Evolutionary conservation across 1,139 yeast genomes (phyloP).

Genomic region (Magnusiomyces tetraspermus): DNA sequence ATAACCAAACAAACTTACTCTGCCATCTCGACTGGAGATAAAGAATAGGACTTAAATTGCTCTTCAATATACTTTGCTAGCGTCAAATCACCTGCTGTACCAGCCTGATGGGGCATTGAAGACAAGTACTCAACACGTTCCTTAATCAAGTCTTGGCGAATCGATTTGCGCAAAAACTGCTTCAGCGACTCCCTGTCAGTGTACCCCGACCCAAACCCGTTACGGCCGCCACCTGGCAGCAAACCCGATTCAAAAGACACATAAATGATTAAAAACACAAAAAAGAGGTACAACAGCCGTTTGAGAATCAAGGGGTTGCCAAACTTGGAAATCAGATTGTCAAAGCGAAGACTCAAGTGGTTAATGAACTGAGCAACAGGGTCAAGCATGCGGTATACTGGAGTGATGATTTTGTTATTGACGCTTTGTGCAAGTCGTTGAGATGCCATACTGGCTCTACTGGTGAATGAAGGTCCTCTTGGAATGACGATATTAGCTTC

Average conservation of each 20-base stretch:
- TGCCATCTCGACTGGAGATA: conserved; percentile 41
- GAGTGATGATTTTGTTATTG: conserved; percentile 40
- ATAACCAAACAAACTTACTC: conserved; percentile 21
- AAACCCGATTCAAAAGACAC: conserved; percentile 49
- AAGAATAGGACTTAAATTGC: conserved; percentile 48
- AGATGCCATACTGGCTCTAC: conserved; percentile 24
- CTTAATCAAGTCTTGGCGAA: conserved; percentile 52
- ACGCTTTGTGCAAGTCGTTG: conserved; percentile 32
- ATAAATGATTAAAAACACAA: conserved; percentile 51
- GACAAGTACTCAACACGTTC: conserved; percentile 68
- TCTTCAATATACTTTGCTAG: conserved; percentile 56
- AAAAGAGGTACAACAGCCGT: conserved; percentile 58
- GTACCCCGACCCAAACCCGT: conserved; percentile 44
- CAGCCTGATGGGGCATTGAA: conserved; percentile 79
- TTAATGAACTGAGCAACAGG: conserved; percentile 57
- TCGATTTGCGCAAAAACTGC: conserved; percentile 40
- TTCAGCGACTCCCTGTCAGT: conserved; percentile 48
- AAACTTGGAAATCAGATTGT: conserved; percentile 47
- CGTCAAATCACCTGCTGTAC: conserved; percentile 74
- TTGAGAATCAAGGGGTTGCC: conserved; percentile 85
- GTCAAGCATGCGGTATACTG: conserved; percentile 47
- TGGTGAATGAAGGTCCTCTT: conserved; percentile 16
- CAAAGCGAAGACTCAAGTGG: conserved; percentile 41
- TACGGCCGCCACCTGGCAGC: conserved; percentile 28
- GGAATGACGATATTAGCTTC: conserved; percentile 11